These are phyloP conservation scores for Tetracentron sinense DNA, from an alignment of 164 flowering plant species.

Conservation along the genomic window DNA sequence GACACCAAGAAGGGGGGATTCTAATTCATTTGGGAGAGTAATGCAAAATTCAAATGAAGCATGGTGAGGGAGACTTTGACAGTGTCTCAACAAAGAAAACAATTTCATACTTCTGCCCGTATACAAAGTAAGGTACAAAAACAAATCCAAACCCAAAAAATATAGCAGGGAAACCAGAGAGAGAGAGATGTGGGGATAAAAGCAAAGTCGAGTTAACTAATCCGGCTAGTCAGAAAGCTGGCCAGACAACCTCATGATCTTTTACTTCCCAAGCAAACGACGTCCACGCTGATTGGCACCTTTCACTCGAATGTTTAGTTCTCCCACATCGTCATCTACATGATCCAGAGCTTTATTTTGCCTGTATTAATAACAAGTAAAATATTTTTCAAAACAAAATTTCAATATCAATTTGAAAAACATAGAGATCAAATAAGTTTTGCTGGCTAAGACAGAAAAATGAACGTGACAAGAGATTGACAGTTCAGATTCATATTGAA, in stretches of 20 bases:
- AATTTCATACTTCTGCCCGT: not conserved
- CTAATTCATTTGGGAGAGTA: too few species aligned
- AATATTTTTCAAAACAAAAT: too few species aligned
- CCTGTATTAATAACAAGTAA: constrained; percentile 36
- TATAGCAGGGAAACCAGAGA: not conserved
- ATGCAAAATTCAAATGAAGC: not conserved
- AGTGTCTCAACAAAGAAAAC: not conserved
- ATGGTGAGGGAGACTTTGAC: not conserved
- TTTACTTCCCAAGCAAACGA: constrained; percentile 61
- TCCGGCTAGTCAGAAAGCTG: not conserved
- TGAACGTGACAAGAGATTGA: too few species aligned
- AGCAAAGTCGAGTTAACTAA: not conserved
- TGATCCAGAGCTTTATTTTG: constrained; percentile 64
- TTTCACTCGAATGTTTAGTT: constrained; percentile 47
- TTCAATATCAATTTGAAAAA: not conserved
- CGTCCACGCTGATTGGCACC: constrained; percentile 65
- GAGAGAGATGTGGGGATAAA: not conserved
- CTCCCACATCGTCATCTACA: constrained; percentile 60
- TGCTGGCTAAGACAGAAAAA: too few species aligned
- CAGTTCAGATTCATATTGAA: too few species aligned
- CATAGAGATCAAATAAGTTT: too few species aligned
- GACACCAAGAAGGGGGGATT: too few species aligned
- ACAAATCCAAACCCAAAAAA: too few species aligned
- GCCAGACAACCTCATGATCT: not conserved
- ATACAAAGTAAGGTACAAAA: not conserved